Evolutionary conservation across 176 grass and related monocot genomes (phyloP), one percentile per base, ranked within the genome.

Genomic region (Ampelocalamus luodianensis): DNA sequence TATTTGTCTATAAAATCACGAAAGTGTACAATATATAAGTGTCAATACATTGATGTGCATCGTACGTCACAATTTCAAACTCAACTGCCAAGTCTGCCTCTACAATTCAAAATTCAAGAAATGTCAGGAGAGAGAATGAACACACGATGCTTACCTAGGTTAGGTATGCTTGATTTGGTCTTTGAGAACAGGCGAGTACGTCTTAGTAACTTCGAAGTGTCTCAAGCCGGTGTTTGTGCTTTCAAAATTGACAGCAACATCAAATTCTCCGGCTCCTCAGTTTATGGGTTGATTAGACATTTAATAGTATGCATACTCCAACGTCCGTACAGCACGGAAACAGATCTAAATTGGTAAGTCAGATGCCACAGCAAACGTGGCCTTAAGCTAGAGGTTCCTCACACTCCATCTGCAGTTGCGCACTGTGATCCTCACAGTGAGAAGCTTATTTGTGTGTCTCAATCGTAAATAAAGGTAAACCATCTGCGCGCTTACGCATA

Each of bases 321-420:
- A 49, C 17, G 60, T 43, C 45, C 60, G 68, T 63, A 67, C 61
- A 55, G 4, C 37, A 58, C 18, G 32, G 69, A 65, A 53, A 58
- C 49, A n/a, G 34, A 34, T 68, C 23, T 72, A n/a, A 14, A 6
- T 1, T 4, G 4, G 32, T 27, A 9, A n/a, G 1, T 61, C 48
- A 56, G 60, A 77, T 58, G 23, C 49, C 15, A 85, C 48, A 63
- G 48, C 72, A 66, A 76, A 65, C 10, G 13, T 20, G 67, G 66
- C 44, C 26, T 49, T 54, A 34, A 23, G 29, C 65, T n/a, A 82
- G 16, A 83, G 54, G 67, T 43, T 72, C 32, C 65, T 69, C 16
- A 24, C 54, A 40, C 65, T 65, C 5, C 48, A 44, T 27, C 77
- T 50, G 70, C 60, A 67, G 44, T 5, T 8, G 40, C 23, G 32